Conservation (phyloP, 2,329 filamentous ascomycete species). For the Graphilbum sp. region DNA sequence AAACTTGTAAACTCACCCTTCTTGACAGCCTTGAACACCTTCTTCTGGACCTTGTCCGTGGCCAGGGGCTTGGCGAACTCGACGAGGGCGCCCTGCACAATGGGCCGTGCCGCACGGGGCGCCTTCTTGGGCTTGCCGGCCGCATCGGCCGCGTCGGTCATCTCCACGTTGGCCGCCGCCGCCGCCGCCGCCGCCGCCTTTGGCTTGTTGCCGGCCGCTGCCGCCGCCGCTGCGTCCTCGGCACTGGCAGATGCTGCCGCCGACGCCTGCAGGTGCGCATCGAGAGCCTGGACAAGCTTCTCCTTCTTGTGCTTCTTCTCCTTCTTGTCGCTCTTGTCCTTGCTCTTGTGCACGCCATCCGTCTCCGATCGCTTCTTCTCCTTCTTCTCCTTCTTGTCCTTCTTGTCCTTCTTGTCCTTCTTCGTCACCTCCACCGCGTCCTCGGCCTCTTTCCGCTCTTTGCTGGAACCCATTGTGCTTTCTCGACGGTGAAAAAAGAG, state of each 20-base stretch:
- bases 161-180: slow-evolving; percentile 26
- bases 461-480: slow-evolving; percentile 7
- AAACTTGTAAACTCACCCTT: slow-evolving; percentile 28
- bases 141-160: too few relatives aligned
- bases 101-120: slow-evolving; percentile 10
- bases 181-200: slow-evolving; percentile 10
- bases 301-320: slow-evolving; percentile 61
- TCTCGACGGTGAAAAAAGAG: neutral
- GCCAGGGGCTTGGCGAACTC: slow-evolving; percentile 72
- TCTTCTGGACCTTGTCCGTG: slow-evolving; percentile 59
- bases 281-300: slow-evolving; percentile 48
- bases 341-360: slow-evolving; percentile 34
- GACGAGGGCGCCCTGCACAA: slow-evolving; percentile 39
- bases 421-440: slow-evolving; percentile 2
- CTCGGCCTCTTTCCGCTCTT: slow-evolving; percentile 10
- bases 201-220: slow-evolving; percentile 22
- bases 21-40: slow-evolving; percentile 48
- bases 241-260: slow-evolving; percentile 27
- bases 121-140: slow-evolving; percentile 26
- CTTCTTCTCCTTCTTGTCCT: slow-evolving; percentile 41
- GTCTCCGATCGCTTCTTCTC: slow-evolving; percentile 36
- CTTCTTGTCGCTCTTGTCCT: slow-evolving; percentile 42
- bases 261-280: slow-evolving; percentile 46
- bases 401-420: slow-evolving; percentile 11
- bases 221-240: slow-evolving; percentile 11